Base-by-base conservation (phyloP, 169 alveolate species). In the Plasmodium sp. region DNA sequence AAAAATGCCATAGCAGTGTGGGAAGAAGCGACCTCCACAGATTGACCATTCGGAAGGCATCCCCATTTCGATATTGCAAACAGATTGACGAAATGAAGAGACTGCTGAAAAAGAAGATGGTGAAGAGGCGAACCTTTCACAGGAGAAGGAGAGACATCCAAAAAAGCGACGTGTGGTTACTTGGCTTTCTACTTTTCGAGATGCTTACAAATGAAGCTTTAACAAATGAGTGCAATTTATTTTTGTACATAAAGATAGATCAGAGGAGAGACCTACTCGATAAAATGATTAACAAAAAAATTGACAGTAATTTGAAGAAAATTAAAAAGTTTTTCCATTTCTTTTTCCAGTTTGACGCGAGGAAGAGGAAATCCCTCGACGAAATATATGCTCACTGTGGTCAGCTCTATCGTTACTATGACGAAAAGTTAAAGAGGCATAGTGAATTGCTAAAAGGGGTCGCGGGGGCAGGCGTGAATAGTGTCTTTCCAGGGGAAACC, bases 81-180 rank as follows among this genome's bases (percentile, higher is more conserved):
- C 73, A 27, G 22, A 12, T 83, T 33, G 80, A 83, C 22, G 34
- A 81, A 62, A 41, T 81, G 48, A 80, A 41, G 72, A 27, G 41
- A 33, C 3, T 27, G 18, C 73, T 80, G 67, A 90, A 56, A 41
- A 81, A 36, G 83, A 90, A 39, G 56, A 36, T 90, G 22, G 12
- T 41, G 34, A 90, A 79, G 33, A 33, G 51, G 74, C 39, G 71
- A 33, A 90, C 3, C 16, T 62, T 80, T 51, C 56, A 67, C 56
- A 90, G 36, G 54, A 90, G 74, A 81, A 90, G 56, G 81, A 67
- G 34, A 48, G 58, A 90, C n/a, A 62, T 90, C 4, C 58, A 36
- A 22, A 80, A 62, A 81, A 90, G 92, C 83, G 94, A 90, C 18
- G 73, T 67, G 22, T 90, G 94, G 94, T 45, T 80, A 81, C 51